Percentiles rank a stretch among this genome's conserved stretches.
Evolutionary conservation across 2,329 filamentous ascomycete species (phyloP).

Genomic region (Phymatotrichopsis omnivora): DNA sequence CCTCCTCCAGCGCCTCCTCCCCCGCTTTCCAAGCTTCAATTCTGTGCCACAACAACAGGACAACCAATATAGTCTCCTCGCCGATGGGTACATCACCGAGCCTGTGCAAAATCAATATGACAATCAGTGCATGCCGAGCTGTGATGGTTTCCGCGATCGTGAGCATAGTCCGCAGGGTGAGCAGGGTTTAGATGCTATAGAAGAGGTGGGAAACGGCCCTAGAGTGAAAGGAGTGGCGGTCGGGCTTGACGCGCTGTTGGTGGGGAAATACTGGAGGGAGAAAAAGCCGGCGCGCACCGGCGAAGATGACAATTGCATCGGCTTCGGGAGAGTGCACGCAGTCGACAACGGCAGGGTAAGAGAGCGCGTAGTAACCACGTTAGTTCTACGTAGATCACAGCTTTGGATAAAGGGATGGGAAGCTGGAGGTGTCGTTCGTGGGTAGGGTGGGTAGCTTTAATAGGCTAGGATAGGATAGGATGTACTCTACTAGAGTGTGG

Average conservation of each 20-base stretch:
- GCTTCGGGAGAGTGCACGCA: slow-evolving; percentile 62
- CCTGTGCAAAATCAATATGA: slow-evolving; percentile 72
- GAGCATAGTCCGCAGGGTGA: slow-evolving; percentile 59
- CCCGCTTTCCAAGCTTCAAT: slow-evolving; percentile 77
- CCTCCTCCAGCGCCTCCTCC: slow-evolving; percentile 78
- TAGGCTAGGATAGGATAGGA: no score
- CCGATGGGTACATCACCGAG: slow-evolving; percentile 76
- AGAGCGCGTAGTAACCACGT: slow-evolving; percentile 53
- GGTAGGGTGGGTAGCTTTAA: no score
- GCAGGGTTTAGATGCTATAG: slow-evolving; percentile 63
- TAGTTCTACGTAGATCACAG: slow-evolving; percentile 55
- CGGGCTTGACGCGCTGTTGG: no score
- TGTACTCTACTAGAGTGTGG: no score
- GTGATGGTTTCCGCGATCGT: slow-evolving; percentile 50
- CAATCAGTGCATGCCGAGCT: slow-evolving; percentile 54
- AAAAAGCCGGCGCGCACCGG: slow-evolving; percentile 43
- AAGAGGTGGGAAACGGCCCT: slow-evolving; percentile 64
- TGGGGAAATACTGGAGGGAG: slow-evolving; percentile 5
- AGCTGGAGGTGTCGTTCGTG: no score
- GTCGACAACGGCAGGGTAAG: slow-evolving; percentile 49
- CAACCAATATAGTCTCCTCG: slow-evolving; percentile 89
- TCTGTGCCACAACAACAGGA: slow-evolving; percentile 73
- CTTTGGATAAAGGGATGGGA: no score
- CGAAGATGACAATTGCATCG: slow-evolving; percentile 67
- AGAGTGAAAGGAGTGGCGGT: slow-evolving; percentile 56